Evolutionary conservation across 306 rosid genomes (phyloP), one percentile per base, ranked within the genome.

Genomic region (Cucurbita argyrosperma): DNA sequence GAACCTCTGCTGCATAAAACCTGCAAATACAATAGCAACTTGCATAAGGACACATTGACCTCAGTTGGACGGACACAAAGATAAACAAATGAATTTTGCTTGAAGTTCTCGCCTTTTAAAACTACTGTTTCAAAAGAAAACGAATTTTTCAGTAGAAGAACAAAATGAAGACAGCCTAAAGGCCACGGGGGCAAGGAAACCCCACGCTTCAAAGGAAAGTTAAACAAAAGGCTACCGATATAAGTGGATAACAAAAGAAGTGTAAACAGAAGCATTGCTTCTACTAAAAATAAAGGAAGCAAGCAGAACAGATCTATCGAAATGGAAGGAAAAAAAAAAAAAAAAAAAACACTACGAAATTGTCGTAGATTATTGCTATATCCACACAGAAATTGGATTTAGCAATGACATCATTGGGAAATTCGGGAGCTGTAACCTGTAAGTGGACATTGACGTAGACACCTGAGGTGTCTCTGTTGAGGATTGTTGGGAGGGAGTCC

Each of bases 1-100:
- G 84, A 80, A 91, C 97, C 87, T 94, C 99, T 8, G 99, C 99
- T 8, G 99, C 99, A 83, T 94, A 94, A 81, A 94, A 94, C 63
- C 99, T 94, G 82, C 82, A 85, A 55, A 66, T 5, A 61, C 14
- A 58, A 78, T 74, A 71, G 71, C 74, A 52, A 60, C 53, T n/a
- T 76, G 77, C 40, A 21, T 16, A 30, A 72, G 61, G 54, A 43
- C 60, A 70, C 46, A n/a, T 59, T 52, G 71, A 23, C 47, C 69
- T 12, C 47, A 15, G 47, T 38, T 61, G 46, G 47, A 38, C 46
- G 47, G 21, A 61, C 68, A 61, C 23, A 14, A 37, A 7, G 46
- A 7, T 38, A 61, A 61, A 38, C 45, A 61, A 61, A 37, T 6
- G 15, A 46, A 16, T 39, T 16, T 16, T 16, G 65, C 65, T 59